These are phyloP conservation scores for Aquilaria sinensis DNA, from an alignment of 345 rosid genomes.

Conservation along the genomic window DNA sequence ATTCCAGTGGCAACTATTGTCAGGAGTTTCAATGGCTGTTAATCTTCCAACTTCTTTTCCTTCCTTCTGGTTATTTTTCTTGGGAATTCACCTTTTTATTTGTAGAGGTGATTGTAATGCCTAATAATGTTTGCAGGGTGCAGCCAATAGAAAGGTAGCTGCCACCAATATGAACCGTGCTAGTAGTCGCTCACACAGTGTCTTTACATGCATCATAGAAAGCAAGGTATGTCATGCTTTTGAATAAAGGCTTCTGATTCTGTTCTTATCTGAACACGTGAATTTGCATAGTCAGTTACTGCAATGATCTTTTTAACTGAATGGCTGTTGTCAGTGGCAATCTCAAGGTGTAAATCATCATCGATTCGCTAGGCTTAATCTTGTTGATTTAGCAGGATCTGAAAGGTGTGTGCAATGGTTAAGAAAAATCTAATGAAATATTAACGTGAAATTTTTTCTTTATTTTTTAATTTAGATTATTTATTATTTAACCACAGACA, in stretches of 20 bases:
- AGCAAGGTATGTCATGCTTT: constrained; percentile 54
- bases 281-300: neutral
- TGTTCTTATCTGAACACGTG: constrained; percentile 1
- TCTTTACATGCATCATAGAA: constrained; percentile 90
- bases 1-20: too few species aligned
- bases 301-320: constrained; percentile 13
- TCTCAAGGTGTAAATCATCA: constrained; percentile 94
- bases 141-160: constrained; percentile 96
- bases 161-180: constrained; percentile 97
- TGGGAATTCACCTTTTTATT: too few species aligned
- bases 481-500: constrained; percentile 47
- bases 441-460: neutral
- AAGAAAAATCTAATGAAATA: neutral
- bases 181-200: constrained; percentile 99
- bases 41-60: neutral
- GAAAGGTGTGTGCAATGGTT: constrained; percentile 50
- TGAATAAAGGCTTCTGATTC: neutral
- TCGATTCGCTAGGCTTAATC: constrained; percentile 94
- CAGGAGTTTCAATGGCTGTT: neutral
- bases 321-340: constrained; percentile 63
- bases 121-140: constrained; percentile 50
- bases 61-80: neutral
- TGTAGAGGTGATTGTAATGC: too few species aligned
- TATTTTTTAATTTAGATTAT: neutral
- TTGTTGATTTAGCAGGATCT: constrained; percentile 98